phyloP scores from a whole-genome alignment of 768 basidiomycete species.

The Kwoniella sp. region DNA sequence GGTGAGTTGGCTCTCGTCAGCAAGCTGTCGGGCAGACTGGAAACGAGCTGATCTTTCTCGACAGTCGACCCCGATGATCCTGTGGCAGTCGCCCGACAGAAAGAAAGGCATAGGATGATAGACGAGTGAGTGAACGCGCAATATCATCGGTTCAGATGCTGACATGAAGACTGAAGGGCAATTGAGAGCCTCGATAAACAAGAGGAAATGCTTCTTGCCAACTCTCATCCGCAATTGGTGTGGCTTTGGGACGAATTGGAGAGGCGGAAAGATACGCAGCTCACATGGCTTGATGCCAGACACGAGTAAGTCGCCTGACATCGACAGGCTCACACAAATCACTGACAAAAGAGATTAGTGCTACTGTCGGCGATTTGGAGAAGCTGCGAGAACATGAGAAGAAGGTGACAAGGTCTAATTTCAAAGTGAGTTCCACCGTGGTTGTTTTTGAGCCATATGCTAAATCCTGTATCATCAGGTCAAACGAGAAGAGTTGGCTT shows the following conservation, averaged over 20 bases:
- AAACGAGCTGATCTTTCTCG: not conserved
- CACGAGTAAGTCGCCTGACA: constrained; percentile 4
- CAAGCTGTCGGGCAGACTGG: not conserved
- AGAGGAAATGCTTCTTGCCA: constrained; percentile 24
- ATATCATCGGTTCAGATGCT: constrained; percentile 1
- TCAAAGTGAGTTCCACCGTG: constrained; percentile 23
- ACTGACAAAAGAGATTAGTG: constrained; percentile 12
- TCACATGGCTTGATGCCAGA: constrained; percentile 18
- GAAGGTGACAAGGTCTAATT: constrained; percentile 12
- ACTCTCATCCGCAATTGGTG: constrained; percentile 30
- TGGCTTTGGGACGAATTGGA: constrained; percentile 38
- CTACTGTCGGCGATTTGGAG: constrained; percentile 21
- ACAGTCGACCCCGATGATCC: constrained; percentile 49
- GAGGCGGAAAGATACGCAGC: constrained; percentile 19
- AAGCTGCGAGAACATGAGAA: constrained; percentile 26
- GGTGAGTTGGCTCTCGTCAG: constrained; percentile 24
- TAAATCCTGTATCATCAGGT: constrained; percentile 1
- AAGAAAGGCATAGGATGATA: constrained; percentile 41
- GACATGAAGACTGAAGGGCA: constrained; percentile 30
- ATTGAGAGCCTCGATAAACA: constrained; percentile 38
- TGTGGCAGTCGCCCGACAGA: constrained; percentile 39
- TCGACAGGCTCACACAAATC: not conserved
- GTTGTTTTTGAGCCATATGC: not conserved
- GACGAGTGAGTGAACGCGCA: constrained; percentile 35
- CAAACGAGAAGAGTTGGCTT: constrained; percentile 16